A percentile compares a stretch with the other conserved stretches of the same genome.
These are phyloP conservation scores for Phytopythium helicoides DNA, from an alignment of 352 stramenopile species.

Conservation along the genomic window DNA sequence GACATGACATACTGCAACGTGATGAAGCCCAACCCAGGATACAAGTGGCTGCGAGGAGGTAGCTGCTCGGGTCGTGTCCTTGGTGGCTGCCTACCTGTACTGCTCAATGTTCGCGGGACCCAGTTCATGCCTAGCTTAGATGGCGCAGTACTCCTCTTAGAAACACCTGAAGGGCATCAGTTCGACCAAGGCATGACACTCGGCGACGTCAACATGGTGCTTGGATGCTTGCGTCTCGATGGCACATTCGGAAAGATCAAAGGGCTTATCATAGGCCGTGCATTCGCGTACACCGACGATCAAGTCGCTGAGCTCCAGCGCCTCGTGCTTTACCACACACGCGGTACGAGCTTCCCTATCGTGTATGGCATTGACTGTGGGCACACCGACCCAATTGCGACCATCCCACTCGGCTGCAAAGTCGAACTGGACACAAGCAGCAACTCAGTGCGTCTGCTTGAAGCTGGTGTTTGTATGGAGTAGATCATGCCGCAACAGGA, in stretches of 20 bases:
- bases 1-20: slow-evolving; percentile 37
- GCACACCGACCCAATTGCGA: slow-evolving; percentile 60
- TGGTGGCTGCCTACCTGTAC: slow-evolving; percentile 50
- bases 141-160: slow-evolving; percentile 43
- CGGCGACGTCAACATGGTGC: slow-evolving; percentile 37
- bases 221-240: slow-evolving; percentile 43
- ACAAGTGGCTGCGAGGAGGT: slow-evolving; percentile 41
- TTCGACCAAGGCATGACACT: slow-evolving; percentile 59
- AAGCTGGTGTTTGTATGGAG: slow-evolving; percentile 26
- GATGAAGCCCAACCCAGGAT: slow-evolving; percentile 44
- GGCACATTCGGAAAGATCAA: slow-evolving; percentile 46
- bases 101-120: slow-evolving; percentile 55
- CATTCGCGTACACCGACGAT: slow-evolving; percentile 33
- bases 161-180: slow-evolving; percentile 45
- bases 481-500: too few relatives aligned
- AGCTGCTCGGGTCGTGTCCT: slow-evolving; percentile 29
- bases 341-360: slow-evolving; percentile 44
- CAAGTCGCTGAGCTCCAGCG: slow-evolving; percentile 44
- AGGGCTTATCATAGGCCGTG: slow-evolving; percentile 50
- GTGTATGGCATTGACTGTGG: slow-evolving; percentile 55
- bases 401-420: slow-evolving; percentile 44
- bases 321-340: slow-evolving; percentile 52
- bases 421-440: slow-evolving; percentile 29
- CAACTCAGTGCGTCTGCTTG: slow-evolving; percentile 30
- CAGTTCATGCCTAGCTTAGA: slow-evolving; percentile 41